Evolutionary conservation across 148 eudicot genomes (phyloP).

Genomic region (Pharnaceum exiguum): DNA sequence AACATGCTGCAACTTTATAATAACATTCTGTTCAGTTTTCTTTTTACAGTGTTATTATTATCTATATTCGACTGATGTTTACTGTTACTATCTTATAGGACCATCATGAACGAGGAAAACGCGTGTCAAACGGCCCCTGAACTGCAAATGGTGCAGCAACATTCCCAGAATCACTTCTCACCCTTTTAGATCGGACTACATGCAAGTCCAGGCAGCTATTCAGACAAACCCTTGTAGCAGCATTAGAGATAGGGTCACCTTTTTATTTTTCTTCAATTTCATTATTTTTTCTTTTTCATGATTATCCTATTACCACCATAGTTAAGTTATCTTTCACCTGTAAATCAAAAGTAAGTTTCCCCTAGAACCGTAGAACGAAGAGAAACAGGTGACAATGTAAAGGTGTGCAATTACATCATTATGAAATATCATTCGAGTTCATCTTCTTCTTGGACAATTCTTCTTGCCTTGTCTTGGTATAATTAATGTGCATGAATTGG

Average conservation of each 20-base stretch:
- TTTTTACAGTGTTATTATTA: too few species aligned
- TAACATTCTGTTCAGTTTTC: too few species aligned
- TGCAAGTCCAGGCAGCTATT: constrained; percentile 3
- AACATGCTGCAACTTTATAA: too few species aligned
- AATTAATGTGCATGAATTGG: constrained; percentile 12
- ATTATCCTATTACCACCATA: constrained; percentile 1
- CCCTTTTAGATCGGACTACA: constrained; percentile 27
- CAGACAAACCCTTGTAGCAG: not conserved
- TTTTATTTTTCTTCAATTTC: not conserved
- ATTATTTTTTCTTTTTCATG: not conserved
- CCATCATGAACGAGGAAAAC: constrained; percentile 55
- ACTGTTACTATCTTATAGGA: too few species aligned
- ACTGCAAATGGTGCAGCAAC: constrained; percentile 65
- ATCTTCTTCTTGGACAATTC: constrained; percentile 2
- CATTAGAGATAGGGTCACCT: constrained; percentile 8
- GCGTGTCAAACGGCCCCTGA: constrained; percentile 60
- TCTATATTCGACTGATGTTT: not conserved
- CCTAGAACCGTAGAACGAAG: constrained; percentile 2
- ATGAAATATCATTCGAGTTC: constrained; percentile 21
- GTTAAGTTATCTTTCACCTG: constrained; percentile 21
- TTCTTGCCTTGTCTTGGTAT: not conserved
- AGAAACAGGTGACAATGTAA: constrained; percentile 11
- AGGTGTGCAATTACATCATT: constrained; percentile 19
- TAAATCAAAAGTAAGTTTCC: constrained; percentile 29
- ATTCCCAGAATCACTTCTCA: constrained; percentile 62